Percentiles rank a stretch among this genome's conserved stretches.
These are phyloP conservation scores for Rhizophlyctis rosea DNA, from an alignment of 192 early-diverging fungal genomes.

Conservation along the genomic window DNA sequence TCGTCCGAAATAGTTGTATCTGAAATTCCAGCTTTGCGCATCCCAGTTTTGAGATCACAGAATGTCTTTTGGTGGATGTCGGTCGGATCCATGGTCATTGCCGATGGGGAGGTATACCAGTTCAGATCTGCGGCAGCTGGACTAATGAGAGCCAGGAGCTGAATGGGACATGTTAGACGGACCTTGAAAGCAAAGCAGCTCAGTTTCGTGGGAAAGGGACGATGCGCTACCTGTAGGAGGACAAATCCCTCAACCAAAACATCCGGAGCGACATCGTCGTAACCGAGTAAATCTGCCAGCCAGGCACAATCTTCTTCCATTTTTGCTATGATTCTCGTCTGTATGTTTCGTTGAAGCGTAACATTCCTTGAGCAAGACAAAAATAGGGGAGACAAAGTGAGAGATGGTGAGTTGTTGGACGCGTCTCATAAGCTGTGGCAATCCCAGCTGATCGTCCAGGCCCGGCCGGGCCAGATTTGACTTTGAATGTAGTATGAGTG, in stretches of 20 bases:
- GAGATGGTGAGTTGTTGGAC: no score
- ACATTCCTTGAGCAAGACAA: no score
- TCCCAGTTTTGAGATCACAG: not conserved
- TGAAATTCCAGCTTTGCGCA: not conserved
- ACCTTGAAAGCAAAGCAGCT: not conserved
- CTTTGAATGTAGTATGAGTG: no score
- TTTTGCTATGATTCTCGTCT: not conserved
- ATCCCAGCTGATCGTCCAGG: no score
- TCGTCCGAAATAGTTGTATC: not conserved
- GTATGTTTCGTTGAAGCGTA: not conserved
- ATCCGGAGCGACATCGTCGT: constrained; percentile 23
- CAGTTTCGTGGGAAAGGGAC: not conserved
- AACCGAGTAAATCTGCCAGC: constrained; percentile 29
- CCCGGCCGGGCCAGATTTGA: no score
- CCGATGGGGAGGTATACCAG: constrained; percentile 42
- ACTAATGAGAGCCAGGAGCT: constrained; percentile 39
- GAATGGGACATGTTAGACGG: not conserved
- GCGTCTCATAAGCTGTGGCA: no score
- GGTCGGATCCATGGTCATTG: constrained; percentile 15
- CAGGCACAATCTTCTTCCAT: constrained; percentile 9
- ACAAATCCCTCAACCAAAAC: constrained; percentile 43
- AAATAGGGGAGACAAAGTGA: no score
- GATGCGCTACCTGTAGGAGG: constrained; percentile 43
- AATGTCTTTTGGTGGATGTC: not conserved
- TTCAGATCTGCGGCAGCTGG: constrained; percentile 34